These are phyloP conservation scores for Alternaria sp. DNA, from an alignment of 2,329 filamentous ascomycete species.

Conservation along the genomic window DNA sequence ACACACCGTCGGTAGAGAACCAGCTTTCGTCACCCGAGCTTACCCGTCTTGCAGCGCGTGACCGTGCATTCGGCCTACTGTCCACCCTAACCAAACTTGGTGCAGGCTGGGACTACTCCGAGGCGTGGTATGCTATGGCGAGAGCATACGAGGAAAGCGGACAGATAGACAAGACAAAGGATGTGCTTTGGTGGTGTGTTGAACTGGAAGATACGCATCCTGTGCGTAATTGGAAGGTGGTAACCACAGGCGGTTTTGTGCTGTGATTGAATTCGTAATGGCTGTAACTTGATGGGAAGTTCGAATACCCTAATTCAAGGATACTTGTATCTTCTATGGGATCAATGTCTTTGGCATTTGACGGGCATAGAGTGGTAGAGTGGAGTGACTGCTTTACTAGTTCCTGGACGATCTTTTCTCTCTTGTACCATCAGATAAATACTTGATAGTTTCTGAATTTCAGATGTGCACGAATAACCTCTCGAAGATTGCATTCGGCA, in stretches of 20 bases:
- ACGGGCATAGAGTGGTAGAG: not conserved
- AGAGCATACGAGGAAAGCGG: slow-evolving; percentile 87
- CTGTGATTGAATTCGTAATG: slow-evolving; percentile 26
- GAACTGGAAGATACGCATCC: slow-evolving; percentile 88
- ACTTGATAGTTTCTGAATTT: too few relatives aligned
- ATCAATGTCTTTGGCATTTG: not conserved
- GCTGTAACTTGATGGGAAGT: not conserved
- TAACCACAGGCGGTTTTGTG: slow-evolving; percentile 56
- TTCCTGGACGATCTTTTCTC: not conserved
- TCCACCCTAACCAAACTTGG: slow-evolving; percentile 85
- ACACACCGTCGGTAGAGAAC: slow-evolving; percentile 52
- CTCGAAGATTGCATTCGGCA: too few relatives aligned
- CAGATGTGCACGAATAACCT: too few relatives aligned
- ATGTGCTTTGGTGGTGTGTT: slow-evolving; percentile 96
- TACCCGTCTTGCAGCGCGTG: slow-evolving; percentile 86
- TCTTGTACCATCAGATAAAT: too few relatives aligned
- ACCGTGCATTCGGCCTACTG: slow-evolving; percentile 85
- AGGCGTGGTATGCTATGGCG: slow-evolving; percentile 91
- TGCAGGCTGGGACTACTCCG: slow-evolving; percentile 86
- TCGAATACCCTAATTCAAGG: not conserved
- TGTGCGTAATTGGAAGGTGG: slow-evolving; percentile 78
- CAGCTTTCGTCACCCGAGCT: slow-evolving; percentile 70
- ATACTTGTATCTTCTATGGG: not conserved
- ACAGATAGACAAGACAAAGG: slow-evolving; percentile 85
- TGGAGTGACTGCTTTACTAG: not conserved